Evolutionary conservation across 148 eudicot species (phyloP), one percentile per base, ranked within the genome.

Genomic region (Fallopia convolvulus): DNA sequence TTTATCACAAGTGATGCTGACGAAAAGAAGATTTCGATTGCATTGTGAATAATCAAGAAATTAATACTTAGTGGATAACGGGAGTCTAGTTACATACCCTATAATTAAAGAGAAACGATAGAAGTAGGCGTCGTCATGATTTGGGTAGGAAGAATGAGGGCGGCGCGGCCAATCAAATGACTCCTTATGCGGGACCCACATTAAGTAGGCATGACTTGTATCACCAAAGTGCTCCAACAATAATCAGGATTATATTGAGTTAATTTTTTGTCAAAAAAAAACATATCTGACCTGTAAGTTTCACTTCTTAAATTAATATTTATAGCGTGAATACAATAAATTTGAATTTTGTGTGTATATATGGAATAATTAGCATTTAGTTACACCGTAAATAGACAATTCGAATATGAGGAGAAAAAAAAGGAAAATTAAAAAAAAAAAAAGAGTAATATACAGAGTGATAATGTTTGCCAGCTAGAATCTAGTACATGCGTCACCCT

Each of bases 391-490:
- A 26, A 44, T 44, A 44, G 47, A 44, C 10, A 44, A 44, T 8
- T 44, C 10, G 47, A 8, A 44, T 44, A 26, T 26, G 30, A 26
- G 30, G 30, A 26, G 30, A 26, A 26, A 26, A 26, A 26, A 26
- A 26, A 26, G 30, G 30, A 26, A 26, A 26, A 26, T 0, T 26
- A 1, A 1, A 58, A 58, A 6, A 56, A 56, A 56, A 56, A 56
- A 56, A 8, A 8, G 6, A 20, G 11, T 3, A 53, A 65, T 2
- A 26, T 21, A 52, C 17, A 32, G 11, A 65, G 40, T 10, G 70
- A 65, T 65, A 65, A 65, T 65, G 70, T 65, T 30, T 65, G 70
- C 41, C 70, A 65, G 70, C 70, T 65, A 32, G 70, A 65, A 65
- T 65, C 6, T 30, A 66, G 21, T 68, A 17, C 44, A 68, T 68